Base-by-base conservation (phyloP, 2,329 filamentous ascomycete species). In the Sphaerulina musiva region DNA sequence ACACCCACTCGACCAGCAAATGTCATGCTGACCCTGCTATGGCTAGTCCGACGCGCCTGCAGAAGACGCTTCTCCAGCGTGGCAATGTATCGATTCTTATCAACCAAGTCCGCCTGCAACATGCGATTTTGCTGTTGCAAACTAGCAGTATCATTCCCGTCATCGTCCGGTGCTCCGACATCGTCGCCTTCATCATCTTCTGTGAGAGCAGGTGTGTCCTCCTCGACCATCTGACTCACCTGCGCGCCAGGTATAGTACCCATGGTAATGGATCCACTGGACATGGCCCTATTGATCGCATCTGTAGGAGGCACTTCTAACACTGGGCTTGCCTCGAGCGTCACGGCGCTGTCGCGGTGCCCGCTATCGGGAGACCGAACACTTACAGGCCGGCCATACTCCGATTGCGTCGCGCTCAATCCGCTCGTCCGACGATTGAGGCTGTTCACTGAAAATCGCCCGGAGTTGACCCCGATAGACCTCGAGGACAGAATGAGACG, bases 31-130 rank as follows among this genome's bases (percentile, higher is more conserved):
- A 92, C 83, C 14, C 92, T 84, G 6, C 89, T 92, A 51, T 95
- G 90, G 71, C 91, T 96, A 0, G 90, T 89, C 46, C 92, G 80
- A 40, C 93, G 81, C 38, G 93, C 93, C 67, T 98, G 93, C 34
- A 97, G 77, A 1, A 98, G 76, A 26, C 93, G 83, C 72, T 95
- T 95, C 74, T 98, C 93, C 10, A 98, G 74, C 0, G 93, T 97
- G 29, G 87, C 81, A 63, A 97, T 97, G 70, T 98, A 98, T 32
- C 93, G 86, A 64, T 93, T 97, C 75, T 95, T 96, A 73, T 98
- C 93, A n/a, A 81, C 82, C 45, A 98, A 80, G 69, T 98, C 93
- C n/a, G 90, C 83, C 70, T 95, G 93, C 46, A 98, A 74, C n/a
- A 95, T 87, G 47, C 85, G 83, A 62, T 96, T 90, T 68, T 96